These are phyloP conservation scores for Vigna unguiculata DNA, from an alignment of 306 rosid genomes.

Conservation along the genomic window DNA sequence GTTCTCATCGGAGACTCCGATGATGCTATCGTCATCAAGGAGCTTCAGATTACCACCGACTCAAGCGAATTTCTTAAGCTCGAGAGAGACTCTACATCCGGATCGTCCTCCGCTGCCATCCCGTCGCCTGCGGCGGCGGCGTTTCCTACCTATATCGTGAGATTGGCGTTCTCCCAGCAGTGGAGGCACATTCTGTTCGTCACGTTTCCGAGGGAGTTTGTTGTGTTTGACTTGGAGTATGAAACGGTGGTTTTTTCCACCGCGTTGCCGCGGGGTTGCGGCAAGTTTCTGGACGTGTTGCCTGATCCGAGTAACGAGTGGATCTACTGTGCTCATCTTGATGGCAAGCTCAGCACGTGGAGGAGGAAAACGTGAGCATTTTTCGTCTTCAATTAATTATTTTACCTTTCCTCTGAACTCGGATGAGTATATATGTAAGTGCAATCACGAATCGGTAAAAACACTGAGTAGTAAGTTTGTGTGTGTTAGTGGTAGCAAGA, in stretches of 20 bases:
- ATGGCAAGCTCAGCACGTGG: constrained; percentile 96
- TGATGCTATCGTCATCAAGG: constrained; percentile 63
- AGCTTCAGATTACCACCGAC: constrained; percentile 73
- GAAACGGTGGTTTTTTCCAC: constrained; percentile 65
- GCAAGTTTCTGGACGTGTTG: constrained; percentile 87
- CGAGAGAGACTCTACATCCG: constrained; percentile 60
- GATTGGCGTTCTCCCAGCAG: constrained; percentile 74
- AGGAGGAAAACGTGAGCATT: constrained; percentile 84
- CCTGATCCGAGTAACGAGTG: constrained; percentile 83
- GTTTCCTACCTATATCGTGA: constrained; percentile 70
- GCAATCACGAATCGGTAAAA: background rate
- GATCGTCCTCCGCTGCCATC: constrained; percentile 30
- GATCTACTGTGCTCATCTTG: constrained; percentile 86
- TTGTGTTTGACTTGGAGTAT: constrained; percentile 91
- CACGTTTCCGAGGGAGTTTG: constrained; percentile 87
- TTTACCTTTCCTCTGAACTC: constrained; percentile 25
- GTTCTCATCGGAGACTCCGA: constrained; percentile 71
- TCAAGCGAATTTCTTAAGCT: constrained; percentile 65
- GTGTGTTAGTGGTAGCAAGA: background rate
- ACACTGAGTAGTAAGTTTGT: background rate
- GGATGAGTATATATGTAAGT: background rate
- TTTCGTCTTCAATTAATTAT: background rate
- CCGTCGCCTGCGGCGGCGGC: constrained; percentile 63
- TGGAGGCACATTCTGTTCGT: constrained; percentile 83
- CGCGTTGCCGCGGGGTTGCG: constrained; percentile 83